Percentiles rank a stretch among this genome's conserved stretches.
These are phyloP conservation scores for Copromyces sp. DNA, from an alignment of 495 filamentous ascomycete genomes.

Conservation along the genomic window DNA sequence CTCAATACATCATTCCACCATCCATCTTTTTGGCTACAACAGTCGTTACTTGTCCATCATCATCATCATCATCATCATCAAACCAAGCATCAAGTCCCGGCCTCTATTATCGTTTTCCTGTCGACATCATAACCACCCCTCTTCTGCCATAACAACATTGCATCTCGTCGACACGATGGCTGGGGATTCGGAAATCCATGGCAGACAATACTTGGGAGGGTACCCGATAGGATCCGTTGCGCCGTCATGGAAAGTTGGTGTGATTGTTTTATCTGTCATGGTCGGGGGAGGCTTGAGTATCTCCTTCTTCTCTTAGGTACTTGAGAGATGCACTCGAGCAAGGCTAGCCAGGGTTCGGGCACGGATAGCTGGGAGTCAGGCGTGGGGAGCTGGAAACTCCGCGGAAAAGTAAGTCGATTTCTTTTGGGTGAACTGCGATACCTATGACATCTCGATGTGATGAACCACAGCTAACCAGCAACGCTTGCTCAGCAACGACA, in stretches of 20 bases:
- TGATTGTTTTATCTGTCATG: neutral
- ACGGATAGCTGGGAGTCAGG: neutral
- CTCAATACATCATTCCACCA: neutral
- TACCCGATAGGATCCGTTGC: neutral
- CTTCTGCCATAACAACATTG: neutral
- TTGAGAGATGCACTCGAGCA: neutral
- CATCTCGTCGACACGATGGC: neutral
- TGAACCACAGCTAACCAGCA: neutral
- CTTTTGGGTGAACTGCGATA: neutral
- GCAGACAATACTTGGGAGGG: neutral
- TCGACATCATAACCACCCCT: neutral
- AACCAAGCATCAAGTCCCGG: neutral
- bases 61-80: neutral
- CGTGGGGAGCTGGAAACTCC: neutral
- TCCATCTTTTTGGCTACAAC: neutral
- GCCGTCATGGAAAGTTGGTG: neutral
- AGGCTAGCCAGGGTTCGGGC: neutral
- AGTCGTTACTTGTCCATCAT: neutral
- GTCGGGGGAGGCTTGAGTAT: neutral
- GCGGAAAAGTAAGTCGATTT: neutral
- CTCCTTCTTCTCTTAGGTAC: neutral
- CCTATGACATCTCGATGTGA: neutral
- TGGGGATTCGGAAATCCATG: neutral
- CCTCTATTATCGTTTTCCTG: neutral
- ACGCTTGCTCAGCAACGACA: neutral